Base-by-base conservation (phyloP, 2,329 filamentous ascomycete genomes). In the Trichoderma koningii region DNA sequence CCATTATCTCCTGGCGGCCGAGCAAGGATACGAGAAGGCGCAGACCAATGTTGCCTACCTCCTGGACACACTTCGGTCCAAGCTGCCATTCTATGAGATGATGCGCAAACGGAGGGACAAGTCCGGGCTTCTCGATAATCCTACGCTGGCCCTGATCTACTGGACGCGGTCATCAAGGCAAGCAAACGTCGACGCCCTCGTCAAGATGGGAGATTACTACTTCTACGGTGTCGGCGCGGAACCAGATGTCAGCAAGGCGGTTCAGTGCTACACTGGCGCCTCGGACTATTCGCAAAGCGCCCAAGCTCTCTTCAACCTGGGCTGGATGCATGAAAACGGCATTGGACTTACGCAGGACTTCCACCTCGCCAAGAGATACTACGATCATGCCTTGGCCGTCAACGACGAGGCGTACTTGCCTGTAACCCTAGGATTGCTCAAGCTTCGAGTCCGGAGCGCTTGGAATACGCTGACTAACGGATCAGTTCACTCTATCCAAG, bases 321-420 rank as follows among this genome's bases (percentile, higher is more conserved):
- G 95, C 5, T 99, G 95, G 95, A 98, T 99, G 94, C 93, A 99
- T 73, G 95, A 99, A 78, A 97, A 98, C 73, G 95, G 95, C 7
- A 83, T 98, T 56, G 92, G 93, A 2, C 85, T 98, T 21, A 89
- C 91, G 63, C 95, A 99, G 75, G 95, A 99, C 74, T 99, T 96
- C 75, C 95, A 99, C 73, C 87, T 99, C 64, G 95, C 96, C 2
- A 99, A 99, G 78, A 84, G 95, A 62, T 97, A 93, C 77, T 99
- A 99, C 74, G 95, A 99, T 72, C 85, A 95, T 67, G 94, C 95
- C 1, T 80, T 97, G 34, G 92, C 93, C 73, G 93, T 94, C 0
- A 99, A 97, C 71, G 85, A 89, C 55, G 96, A 99, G 77, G 93
- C 95, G 0, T 98, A 98, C 74, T 83, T 98, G 0, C 95, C 95